Evolutionary conservation across 2,329 filamentous ascomycete species (phyloP).

Genomic region (Aspergillus sojae): DNA sequence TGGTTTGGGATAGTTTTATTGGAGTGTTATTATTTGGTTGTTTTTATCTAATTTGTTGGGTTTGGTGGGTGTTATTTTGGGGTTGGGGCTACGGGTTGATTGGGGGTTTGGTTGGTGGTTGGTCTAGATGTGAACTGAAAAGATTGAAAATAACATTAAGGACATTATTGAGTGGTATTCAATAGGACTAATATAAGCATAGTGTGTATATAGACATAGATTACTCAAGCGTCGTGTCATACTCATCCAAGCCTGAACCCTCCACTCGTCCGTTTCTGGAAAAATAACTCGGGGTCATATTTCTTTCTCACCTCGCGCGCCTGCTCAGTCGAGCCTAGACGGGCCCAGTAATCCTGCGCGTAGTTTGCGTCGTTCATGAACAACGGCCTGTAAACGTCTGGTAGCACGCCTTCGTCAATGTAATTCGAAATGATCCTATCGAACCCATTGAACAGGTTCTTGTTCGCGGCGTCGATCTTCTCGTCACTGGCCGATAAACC

Average conservation of each 20-base stretch:
- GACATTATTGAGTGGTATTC: neutral
- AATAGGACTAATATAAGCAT: neutral
- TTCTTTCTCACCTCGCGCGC: conserved; percentile 36
- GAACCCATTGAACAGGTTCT: conserved; percentile 42
- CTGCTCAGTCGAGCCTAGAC: conserved; percentile 36
- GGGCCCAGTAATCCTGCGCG: conserved; percentile 49
- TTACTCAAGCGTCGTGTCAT: neutral
- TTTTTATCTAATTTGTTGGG: neutral
- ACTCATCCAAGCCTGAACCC: conserved; percentile 37
- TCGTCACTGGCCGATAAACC: conserved; percentile 34
- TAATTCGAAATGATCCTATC: conserved; percentile 37
- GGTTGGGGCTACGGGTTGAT: neutral
- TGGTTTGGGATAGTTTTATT: neutral
- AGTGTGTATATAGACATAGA: neutral
- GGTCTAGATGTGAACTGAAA: neutral
- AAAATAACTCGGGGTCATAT: conserved; percentile 46
- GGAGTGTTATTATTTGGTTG: too few species aligned
- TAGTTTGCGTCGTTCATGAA: conserved; percentile 53
- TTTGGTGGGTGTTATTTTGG: neutral
- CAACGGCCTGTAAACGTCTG: conserved; percentile 46
- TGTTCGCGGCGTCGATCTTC: conserved; percentile 43
- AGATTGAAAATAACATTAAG: neutral
- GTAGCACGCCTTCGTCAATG: conserved; percentile 37
- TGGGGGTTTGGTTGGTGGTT: neutral
- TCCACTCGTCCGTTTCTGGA: conserved; percentile 43